Percentiles rank a stretch among this genome's conserved stretches.
phyloP scores from a whole-genome alignment of 371 early-diverging fungal genomes.

The Chytridium lagenaria region DNA sequence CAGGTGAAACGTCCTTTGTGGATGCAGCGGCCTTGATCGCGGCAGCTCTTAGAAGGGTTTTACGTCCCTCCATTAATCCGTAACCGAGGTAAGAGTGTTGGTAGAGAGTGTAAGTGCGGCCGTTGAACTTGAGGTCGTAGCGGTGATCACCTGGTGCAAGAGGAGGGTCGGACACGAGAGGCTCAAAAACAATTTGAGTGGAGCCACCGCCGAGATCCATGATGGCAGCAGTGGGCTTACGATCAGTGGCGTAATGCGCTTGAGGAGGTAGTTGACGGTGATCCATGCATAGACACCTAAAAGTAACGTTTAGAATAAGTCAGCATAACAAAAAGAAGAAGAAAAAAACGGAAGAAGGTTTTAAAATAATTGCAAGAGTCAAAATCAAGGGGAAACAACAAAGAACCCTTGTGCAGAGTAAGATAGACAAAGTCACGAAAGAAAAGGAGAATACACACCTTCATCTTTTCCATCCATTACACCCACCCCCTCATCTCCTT shows the following conservation, averaged over 20 bases:
- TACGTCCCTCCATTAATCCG: constrained; percentile 87
- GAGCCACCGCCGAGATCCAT: constrained; percentile 97
- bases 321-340: background rate
- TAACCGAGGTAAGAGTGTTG: constrained; percentile 94
- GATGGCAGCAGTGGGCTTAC: constrained; percentile 80
- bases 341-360: too few species aligned
- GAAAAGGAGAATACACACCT: constrained; percentile 46
- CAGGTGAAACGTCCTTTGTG: background rate
- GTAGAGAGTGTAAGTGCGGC: constrained; percentile 76
- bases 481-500: constrained; percentile 66
- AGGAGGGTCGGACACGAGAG: constrained; percentile 42
- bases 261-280: constrained; percentile 92
- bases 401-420: too few species aligned
- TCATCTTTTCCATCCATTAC: constrained; percentile 97
- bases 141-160: constrained; percentile 66
- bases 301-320: background rate
- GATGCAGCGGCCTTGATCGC: constrained; percentile 14
- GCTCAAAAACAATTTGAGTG: constrained; percentile 96
- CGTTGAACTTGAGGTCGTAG: constrained; percentile 72
- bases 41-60: constrained; percentile 61
- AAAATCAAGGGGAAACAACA: too few species aligned
- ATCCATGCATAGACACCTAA: constrained; percentile 96
- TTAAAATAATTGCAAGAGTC: too few species aligned
- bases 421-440: background rate
- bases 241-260: constrained; percentile 33